Percentiles rank a stretch among this genome's conserved stretches.
phyloP scores from a whole-genome alignment of 1,284 basidiomycete genomes.

The Cutaneotrichosporon sp. region DNA sequence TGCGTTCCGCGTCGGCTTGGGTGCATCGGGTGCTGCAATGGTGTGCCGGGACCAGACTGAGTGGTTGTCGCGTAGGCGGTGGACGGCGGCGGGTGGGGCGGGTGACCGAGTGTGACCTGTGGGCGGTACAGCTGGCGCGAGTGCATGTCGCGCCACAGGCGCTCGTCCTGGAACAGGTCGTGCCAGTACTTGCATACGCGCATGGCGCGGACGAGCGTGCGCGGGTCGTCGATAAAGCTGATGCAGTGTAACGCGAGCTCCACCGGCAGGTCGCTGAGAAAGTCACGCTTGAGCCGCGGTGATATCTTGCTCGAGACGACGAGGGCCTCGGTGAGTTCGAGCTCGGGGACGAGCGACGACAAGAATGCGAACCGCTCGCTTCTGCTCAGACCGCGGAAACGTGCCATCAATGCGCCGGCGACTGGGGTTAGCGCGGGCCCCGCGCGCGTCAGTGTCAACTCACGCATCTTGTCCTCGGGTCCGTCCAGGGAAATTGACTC shows the following conservation, averaged over 20 bases:
- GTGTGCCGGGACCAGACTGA: not conserved
- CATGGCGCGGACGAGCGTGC: constrained; percentile 65
- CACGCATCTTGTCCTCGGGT: constrained; percentile 1
- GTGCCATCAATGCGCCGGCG: constrained; percentile 12
- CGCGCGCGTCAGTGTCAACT: not conserved
- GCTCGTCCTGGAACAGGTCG: constrained; percentile 71
- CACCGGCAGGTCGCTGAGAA: constrained; percentile 71
- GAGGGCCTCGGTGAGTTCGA: constrained; percentile 69
- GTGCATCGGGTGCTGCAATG: not conserved
- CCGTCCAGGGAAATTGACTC: not conserved
- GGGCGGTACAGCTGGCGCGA: constrained; percentile 54
- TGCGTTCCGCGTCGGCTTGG: not conserved
- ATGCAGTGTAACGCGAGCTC: constrained; percentile 81
- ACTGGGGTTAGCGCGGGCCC: not conserved
- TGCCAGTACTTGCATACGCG: constrained; percentile 75
- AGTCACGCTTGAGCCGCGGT: constrained; percentile 80
- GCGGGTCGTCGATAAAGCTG: constrained; percentile 73
- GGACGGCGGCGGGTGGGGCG: constrained; percentile 11
- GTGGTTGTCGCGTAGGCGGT: not conserved
- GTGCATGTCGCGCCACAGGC: constrained; percentile 79
- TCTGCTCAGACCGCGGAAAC: constrained; percentile 26
- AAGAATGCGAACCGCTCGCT: constrained; percentile 58
- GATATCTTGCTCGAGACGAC: constrained; percentile 68
- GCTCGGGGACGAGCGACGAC: constrained; percentile 58
- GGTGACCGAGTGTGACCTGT: not conserved